Conservation (phyloP, 345 rosid genomes). For the Melaleuca quinquenervia region DNA sequence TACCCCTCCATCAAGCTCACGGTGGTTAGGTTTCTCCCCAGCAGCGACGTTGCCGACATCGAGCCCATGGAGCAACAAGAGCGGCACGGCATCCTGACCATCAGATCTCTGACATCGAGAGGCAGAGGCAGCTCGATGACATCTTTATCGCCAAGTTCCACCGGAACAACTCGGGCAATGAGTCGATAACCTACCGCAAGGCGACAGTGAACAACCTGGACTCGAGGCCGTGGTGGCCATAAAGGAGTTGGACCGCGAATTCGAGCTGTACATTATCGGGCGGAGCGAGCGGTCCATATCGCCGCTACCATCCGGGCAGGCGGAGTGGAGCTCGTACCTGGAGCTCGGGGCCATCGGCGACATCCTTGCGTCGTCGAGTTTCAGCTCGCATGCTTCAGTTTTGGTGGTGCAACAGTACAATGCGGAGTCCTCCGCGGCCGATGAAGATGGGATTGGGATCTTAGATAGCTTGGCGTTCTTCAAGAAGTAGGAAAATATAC, state of each 20-base stretch:
- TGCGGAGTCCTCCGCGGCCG: not conserved
- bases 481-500: not conserved
- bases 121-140: constrained; percentile 11
- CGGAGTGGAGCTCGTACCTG: constrained; percentile 21
- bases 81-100: not conserved
- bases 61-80: not conserved
- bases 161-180: not conserved
- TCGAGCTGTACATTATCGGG: constrained; percentile 24
- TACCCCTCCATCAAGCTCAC: constrained; percentile 1
- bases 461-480: not conserved
- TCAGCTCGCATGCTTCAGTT: constrained; percentile 13
- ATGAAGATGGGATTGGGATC: not conserved
- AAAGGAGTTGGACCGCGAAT: not conserved
- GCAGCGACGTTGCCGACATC: not conserved
- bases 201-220: constrained; percentile 14
- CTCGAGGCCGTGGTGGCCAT: constrained; percentile 8
- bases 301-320: constrained; percentile 13
- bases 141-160: constrained; percentile 20
- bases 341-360: constrained; percentile 31
- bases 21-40: constrained; percentile 14
- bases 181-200: constrained; percentile 9
- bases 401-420: constrained; percentile 20
- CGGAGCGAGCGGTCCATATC: constrained; percentile 12
- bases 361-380: constrained; percentile 7
- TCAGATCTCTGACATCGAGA: not conserved